Conservation (phyloP, 306 rosid species). For the Quercus dentata region DNA sequence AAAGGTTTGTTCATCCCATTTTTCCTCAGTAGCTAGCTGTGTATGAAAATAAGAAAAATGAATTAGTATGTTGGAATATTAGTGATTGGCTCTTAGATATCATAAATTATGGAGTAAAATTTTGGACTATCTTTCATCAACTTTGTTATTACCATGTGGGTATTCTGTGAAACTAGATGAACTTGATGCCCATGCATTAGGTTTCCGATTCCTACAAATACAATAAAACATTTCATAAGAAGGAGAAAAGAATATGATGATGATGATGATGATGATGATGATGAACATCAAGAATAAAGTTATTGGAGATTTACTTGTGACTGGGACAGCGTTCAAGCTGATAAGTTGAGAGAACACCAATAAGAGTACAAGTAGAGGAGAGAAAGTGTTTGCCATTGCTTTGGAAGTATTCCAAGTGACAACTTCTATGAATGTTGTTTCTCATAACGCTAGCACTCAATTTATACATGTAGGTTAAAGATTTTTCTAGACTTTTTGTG, state of each 20-base stretch:
- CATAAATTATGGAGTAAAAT: background rate
- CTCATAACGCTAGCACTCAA: constrained; percentile 27
- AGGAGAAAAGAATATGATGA: background rate
- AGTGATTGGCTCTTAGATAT: background rate
- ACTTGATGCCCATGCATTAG: constrained; percentile 37
- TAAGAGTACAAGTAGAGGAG: constrained; percentile 52
- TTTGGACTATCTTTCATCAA: background rate
- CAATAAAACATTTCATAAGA: background rate
- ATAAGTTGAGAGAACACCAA: constrained; percentile 52
- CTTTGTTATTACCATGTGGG: constrained; percentile 28
- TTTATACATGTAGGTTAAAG: constrained; percentile 38
- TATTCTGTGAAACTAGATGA: constrained; percentile 32
- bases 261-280: background rate
- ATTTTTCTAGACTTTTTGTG: constrained; percentile 17
- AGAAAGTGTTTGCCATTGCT: constrained; percentile 39
- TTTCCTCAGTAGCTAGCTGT: constrained; percentile 39
- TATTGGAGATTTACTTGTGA: constrained; percentile 48
- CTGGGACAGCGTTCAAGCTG: constrained; percentile 64
- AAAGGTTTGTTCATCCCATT: constrained; percentile 21
- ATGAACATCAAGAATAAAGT: constrained; percentile 9
- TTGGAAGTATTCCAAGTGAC: constrained; percentile 17
- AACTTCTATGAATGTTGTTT: constrained; percentile 20
- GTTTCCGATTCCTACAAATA: constrained; percentile 57
- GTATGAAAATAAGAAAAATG: background rate
- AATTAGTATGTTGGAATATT: background rate